Evolutionary conservation across 192 early-diverging fungal species (phyloP), one percentile per base, ranked within the genome.

Genomic region (Backusella liffmaniae): DNA sequence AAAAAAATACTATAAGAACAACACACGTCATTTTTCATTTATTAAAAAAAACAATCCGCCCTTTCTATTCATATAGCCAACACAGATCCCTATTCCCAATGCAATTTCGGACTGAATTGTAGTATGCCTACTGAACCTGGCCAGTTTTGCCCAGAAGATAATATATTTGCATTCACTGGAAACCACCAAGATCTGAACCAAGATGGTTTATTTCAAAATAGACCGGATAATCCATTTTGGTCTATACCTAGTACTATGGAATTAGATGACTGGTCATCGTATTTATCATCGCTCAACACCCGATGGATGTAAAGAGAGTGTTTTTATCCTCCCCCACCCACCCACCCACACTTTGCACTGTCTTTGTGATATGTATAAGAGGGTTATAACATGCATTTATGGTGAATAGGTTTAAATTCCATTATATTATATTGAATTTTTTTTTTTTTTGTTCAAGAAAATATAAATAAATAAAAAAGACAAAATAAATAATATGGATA

Each of bases 221-320:
- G 74, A 66, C 74, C 79, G 9, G 79, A 70, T 35, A 80, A 80
- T 68, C 79, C 79, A 4, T 80, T 80, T 39, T 80, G 79, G 79
- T 67, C 74, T 32, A 75, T 80, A 5, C 79, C 79, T 29, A 80
- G 74, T 30, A 76, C 70, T 44, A 71, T 80, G 23, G 74, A 80
- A 42, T 59, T 80, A 41, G 74, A 75, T 35, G 79, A 75, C 29
- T 80, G 79, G 79, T 46, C 74, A 16, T 70, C 79, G 13, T 80
- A 80, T 46, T 53, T 77, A 46, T 65, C 71, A 37, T 70, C 76
- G 29, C 56, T 62, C 9, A 62, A 62, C 12, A 62, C 56, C 9
- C 23, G 23, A 13, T 62, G 56, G 23, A 26, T 62, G 23, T 26
- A 62, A 62, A 29, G 23, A 56, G 9, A 56, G 9, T 0, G 5